phyloP scores from a whole-genome alignment of 768 basidiomycete genomes.

The Phylloporus arenicola region DNA sequence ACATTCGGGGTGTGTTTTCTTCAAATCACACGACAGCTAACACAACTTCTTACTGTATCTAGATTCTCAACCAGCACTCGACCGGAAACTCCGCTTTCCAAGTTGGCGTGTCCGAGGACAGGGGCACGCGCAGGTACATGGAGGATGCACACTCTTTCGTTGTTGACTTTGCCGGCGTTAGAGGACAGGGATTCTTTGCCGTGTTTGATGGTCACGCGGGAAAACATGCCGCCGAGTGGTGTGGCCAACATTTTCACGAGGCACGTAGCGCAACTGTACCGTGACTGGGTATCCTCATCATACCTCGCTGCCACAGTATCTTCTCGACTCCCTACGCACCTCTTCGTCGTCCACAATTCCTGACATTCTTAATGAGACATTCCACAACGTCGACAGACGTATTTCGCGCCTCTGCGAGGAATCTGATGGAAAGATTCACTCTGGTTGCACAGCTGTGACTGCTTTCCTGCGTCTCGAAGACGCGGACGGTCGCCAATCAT shows the following conservation, averaged over 20 bases:
- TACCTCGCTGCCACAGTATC: slow-evolving; percentile 36
- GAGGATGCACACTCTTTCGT: slow-evolving; percentile 97
- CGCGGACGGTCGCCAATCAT: slow-evolving; percentile 64
- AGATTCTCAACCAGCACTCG: slow-evolving; percentile 57
- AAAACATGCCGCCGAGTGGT: slow-evolving; percentile 99
- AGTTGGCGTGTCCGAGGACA: slow-evolving; percentile 72
- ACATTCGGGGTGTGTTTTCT: slow-evolving; percentile 62
- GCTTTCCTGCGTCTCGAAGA: slow-evolving; percentile 94
- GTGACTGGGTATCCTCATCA: slow-evolving; percentile 5
- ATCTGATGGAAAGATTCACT: slow-evolving; percentile 88
- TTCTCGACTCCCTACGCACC: slow-evolving; percentile 66
- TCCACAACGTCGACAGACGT: slow-evolving; percentile 83
- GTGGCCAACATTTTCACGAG: slow-evolving; percentile 93
- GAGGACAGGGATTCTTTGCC: slow-evolving; percentile 97
- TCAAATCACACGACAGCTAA: neutral
- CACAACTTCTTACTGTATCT: neutral
- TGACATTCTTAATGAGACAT: slow-evolving; percentile 87
- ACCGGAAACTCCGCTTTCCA: slow-evolving; percentile 58
- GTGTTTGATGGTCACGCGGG: slow-evolving; percentile 99
- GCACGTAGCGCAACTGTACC: slow-evolving; percentile 32
- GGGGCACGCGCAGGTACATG: slow-evolving; percentile 88
- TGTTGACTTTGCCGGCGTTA: slow-evolving; percentile 84
- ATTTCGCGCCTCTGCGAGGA: slow-evolving; percentile 82
- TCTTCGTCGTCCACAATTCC: slow-evolving; percentile 59
- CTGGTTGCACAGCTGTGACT: slow-evolving; percentile 95